Evolutionary conservation across 2,329 filamentous ascomycete genomes (phyloP).

Genomic region (Plectosphaerella plurivora): DNA sequence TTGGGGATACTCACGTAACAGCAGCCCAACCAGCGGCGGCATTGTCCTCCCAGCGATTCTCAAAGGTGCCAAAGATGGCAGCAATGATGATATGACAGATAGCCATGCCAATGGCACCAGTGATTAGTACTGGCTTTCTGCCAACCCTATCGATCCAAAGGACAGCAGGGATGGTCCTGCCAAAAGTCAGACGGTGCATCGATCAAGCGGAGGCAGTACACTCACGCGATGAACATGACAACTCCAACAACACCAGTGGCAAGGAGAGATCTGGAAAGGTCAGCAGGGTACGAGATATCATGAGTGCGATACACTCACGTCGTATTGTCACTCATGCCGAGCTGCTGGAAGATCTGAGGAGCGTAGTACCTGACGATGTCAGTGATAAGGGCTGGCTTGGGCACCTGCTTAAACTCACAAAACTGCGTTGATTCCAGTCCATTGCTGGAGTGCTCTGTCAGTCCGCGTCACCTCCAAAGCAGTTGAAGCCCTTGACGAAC

Average conservation of each 20-base stretch:
- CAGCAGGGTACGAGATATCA: not conserved
- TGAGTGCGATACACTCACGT: constrained; percentile 13
- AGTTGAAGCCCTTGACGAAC: not conserved
- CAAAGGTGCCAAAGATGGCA: constrained; percentile 31
- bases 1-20: constrained; percentile 23
- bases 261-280: constrained; percentile 27
- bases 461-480: too few species aligned
- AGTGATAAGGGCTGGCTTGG: constrained; percentile 20
- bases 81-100: constrained; percentile 29
- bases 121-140: constrained; percentile 29
- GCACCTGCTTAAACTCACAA: not conserved
- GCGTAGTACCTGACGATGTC: constrained; percentile 45
- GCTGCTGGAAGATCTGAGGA: constrained; percentile 36
- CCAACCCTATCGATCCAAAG: constrained; percentile 32
- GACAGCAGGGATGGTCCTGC: constrained; percentile 26
- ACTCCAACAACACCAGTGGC: constrained; percentile 56
- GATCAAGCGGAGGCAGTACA: not conserved
- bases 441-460: constrained; percentile 27
- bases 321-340: constrained; percentile 36
- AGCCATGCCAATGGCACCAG: constrained; percentile 30
- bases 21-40: constrained; percentile 28
- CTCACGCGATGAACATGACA: constrained; percentile 38
- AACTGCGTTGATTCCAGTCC: constrained; percentile 20
- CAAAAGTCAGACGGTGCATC: not conserved
- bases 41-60: constrained; percentile 27